Evolutionary conservation across 352 stramenopile genomes (phyloP).

Genomic region (Saprolegnia diclina): DNA sequence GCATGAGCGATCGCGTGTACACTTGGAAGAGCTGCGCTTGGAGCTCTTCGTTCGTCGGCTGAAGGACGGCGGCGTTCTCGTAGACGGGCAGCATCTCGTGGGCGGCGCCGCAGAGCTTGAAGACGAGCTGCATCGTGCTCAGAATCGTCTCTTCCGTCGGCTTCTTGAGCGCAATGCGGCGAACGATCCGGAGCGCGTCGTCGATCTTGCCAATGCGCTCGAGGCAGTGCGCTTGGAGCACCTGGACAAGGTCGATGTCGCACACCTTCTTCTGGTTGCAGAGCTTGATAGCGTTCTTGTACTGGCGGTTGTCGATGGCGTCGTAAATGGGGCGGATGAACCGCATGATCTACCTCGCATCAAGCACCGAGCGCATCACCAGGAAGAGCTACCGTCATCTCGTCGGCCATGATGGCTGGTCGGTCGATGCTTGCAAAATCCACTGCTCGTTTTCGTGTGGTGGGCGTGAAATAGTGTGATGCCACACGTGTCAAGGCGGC

Average conservation of each 20-base stretch:
- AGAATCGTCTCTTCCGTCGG: conserved; percentile 78
- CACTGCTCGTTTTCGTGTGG: neutral
- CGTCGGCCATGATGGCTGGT: conserved; percentile 12
- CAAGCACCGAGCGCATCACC: neutral
- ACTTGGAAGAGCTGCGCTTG: conserved; percentile 61
- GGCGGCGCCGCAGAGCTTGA: conserved; percentile 60
- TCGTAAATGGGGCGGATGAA: conserved; percentile 83
- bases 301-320: conserved; percentile 72
- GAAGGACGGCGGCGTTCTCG: conserved; percentile 42
- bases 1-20: conserved; percentile 55
- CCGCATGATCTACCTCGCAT: conserved; percentile 40
- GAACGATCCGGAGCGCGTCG: conserved; percentile 67
- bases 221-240: conserved; percentile 81
- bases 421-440: neutral
- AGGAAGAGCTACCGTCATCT: conserved; percentile 3
- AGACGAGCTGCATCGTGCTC: conserved; percentile 81
- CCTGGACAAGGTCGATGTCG: conserved; percentile 68
- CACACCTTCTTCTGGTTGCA: conserved; percentile 75
- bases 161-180: conserved; percentile 48
- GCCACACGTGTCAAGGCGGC: neutral
- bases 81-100: conserved; percentile 75
- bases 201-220: conserved; percentile 62
- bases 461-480: neutral
- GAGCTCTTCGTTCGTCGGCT: conserved; percentile 61
- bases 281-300: conserved; percentile 77